A percentile compares a stretch with the other conserved stretches of the same genome.
Conservation (phyloP, 2,329 filamentous ascomycete genomes). For the Simplicillium aogashimaense region DNA sequence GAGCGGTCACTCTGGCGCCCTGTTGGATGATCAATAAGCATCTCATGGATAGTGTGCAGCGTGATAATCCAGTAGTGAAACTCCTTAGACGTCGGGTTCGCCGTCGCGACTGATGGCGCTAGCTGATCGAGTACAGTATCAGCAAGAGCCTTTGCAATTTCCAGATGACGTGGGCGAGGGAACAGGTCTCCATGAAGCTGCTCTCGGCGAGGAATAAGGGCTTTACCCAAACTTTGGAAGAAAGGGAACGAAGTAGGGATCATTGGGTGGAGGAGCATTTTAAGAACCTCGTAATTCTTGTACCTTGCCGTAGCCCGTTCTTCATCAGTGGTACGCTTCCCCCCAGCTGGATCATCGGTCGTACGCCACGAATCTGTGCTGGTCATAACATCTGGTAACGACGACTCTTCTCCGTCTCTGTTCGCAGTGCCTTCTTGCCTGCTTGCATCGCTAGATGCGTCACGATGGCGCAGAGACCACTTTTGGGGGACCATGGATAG, state of each 20-base stretch:
- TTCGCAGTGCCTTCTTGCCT: slow-evolving; percentile 10
- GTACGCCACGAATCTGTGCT: slow-evolving; percentile 16
- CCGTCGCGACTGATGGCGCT: slow-evolving; percentile 30
- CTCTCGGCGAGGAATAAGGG: slow-evolving; percentile 64
- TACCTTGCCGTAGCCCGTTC: slow-evolving; percentile 35
- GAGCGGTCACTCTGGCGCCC: slow-evolving; percentile 37
- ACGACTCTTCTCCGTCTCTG: slow-evolving; percentile 17
- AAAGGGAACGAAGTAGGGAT: slow-evolving; percentile 75
- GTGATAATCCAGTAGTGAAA: slow-evolving; percentile 78
- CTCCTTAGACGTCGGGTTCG: slow-evolving; percentile 46
- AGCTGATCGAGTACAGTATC: slow-evolving; percentile 61
- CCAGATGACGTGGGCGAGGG: slow-evolving; percentile 40
- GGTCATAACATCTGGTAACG: slow-evolving; percentile 21
- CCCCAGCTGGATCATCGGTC: slow-evolving; percentile 12
- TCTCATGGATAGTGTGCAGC: slow-evolving; percentile 65
- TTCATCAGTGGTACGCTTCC: slow-evolving; percentile 30
- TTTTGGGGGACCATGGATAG: slow-evolving; percentile 62
- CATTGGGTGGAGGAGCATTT: slow-evolving; percentile 67
- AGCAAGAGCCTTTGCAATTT: slow-evolving; percentile 57
- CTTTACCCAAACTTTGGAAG: slow-evolving; percentile 76
- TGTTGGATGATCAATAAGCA: slow-evolving; percentile 60
- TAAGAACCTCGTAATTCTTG: slow-evolving; percentile 69
- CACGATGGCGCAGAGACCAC: slow-evolving; percentile 37
- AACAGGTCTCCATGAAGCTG: slow-evolving; percentile 46
- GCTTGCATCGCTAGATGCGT: slow-evolving; percentile 13